Evolutionary conservation across 805 yeast genomes (phyloP), one percentile per base, ranked within the genome.

Genomic region (Candida succiphila): DNA sequence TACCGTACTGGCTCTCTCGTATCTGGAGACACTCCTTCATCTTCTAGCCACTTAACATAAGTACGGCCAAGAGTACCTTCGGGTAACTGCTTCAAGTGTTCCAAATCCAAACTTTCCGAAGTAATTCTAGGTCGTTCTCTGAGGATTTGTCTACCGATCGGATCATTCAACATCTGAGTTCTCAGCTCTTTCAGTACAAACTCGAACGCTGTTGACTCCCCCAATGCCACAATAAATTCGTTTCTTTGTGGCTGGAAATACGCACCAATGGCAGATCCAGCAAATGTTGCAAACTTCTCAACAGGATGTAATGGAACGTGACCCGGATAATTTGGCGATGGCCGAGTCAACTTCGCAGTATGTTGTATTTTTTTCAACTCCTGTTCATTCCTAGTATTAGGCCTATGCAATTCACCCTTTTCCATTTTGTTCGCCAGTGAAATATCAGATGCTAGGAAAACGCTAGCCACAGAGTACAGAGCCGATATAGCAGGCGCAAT

Each of bases 21-120:
- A 52, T 92, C 98, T 2, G 96, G 96, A 4, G 92, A 78, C 1
- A 85, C 95, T 1, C 89, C 87, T 55, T 92, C 96, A 30, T 74
- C 67, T 35, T 78, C 79, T 14, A 87, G 65, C 95, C 96, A 87
- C 27, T 68, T 63, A 27, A 79, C 68, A 51, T 87, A 92, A n/a
- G 79, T 73, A 33, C 70, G 61, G 2, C 97, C 98, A 27, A 92
- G 58, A 0, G 95, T 70, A 44, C 75, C 76, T 15, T 61, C 61
- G 0, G 94, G 92, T 34, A 79, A 60, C 7, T 56, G 43, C 25
- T 76, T 58, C 35, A 89, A 61, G 29, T 73, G 54, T 7, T 70
- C 79, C 44, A 82, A 61, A 43, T 86, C 66, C 29, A 92, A 61
- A 1, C 84, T 67, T 1, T 73, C 69, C 0, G 87, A 71, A 2